A percentile compares a stretch with the other conserved stretches of the same genome.
Conservation (phyloP, 1,139 yeast genomes). For the Candida tunisiensis region DNA sequence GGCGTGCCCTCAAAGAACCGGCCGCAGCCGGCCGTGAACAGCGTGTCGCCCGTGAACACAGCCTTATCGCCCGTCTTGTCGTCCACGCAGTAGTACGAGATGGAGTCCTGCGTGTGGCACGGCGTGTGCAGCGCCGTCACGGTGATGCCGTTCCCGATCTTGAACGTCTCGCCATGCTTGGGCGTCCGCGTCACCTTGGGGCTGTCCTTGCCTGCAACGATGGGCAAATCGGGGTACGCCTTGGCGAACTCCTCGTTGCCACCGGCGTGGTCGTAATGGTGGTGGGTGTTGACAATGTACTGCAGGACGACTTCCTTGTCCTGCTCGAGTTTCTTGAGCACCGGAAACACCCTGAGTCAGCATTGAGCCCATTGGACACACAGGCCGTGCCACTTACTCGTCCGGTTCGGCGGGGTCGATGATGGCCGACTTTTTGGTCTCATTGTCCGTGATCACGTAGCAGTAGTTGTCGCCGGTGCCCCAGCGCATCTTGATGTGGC, state of each 20-base stretch:
- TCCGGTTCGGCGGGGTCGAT: conserved; percentile 86
- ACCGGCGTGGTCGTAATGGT: conserved; percentile 87
- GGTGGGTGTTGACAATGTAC: conserved; percentile 88
- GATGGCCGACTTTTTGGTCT: conserved; percentile 55
- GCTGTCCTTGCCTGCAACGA: conserved; percentile 79
- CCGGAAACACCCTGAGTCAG: conserved; percentile 19
- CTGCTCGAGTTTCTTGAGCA: conserved; percentile 20
- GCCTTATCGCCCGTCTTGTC: conserved; percentile 41
- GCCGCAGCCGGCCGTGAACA: conserved; percentile 92
- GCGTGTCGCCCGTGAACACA: conserved; percentile 90
- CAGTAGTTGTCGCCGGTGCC: conserved; percentile 84
- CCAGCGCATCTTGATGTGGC: conserved; percentile 88
- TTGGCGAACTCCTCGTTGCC: conserved; percentile 43
- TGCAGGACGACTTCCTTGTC: conserved; percentile 27
- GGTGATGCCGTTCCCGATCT: conserved; percentile 40
- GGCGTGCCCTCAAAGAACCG: conserved; percentile 89
- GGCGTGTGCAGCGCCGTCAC: conserved; percentile 87
- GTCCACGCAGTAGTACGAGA: conserved; percentile 70
- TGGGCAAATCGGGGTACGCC: conserved; percentile 37
- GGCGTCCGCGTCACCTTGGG: conserved; percentile 58
- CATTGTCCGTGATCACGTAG: conserved; percentile 56
- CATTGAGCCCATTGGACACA: background rate
- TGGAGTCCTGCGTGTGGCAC: conserved; percentile 93
- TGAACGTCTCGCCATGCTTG: conserved; percentile 33
- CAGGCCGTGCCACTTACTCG: conserved; percentile 22